Evolutionary conservation across 225 moss, liverwort and hornwort genomes (phyloP), one percentile per base, ranked within the genome.

Genomic region (Sphagnum contortum): DNA sequence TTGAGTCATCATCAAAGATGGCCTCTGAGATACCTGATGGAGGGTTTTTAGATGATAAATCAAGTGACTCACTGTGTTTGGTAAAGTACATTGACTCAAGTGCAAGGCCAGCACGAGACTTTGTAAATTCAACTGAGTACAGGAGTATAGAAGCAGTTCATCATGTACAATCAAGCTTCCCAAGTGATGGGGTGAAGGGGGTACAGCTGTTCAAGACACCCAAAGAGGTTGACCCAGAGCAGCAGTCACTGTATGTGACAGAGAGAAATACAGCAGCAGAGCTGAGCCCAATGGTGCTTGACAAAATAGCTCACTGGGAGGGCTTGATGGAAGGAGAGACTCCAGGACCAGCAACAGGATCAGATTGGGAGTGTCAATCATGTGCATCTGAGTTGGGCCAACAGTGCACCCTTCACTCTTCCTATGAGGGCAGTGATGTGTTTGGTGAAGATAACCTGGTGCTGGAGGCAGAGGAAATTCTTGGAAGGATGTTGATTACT

Each of bases 311-410:
- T 2, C 79, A 73, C 58, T 85, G 85, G 85, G 85, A 85, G 59
- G 85, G 85, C 47, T 55, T 85, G 47, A 77, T 79, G 76, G 79
- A 78, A 12, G 78, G 78, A 14, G 79, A 85, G 61, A 78, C 79
- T 4, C 81, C 85, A 50, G 84, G 78, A 44, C 84, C 81, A 55
- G 81, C 81, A 46, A 74, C 72, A 9, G 78, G 78, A 48, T 81
- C 85, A 4, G 81, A 81, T 70, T 81, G 85, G 85, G 85, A 85
- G 62, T 78, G 81, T 66, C 85, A 79, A 53, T 85, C 85, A 5
- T 73, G 79, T 54, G 74, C 65, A 11, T 77, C 76, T 8, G 81
- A 81, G 63, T 54, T 65, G 9, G 81, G 77, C 60, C 74, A 74
- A 49, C 69, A 67, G 56, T 76, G 64, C 50, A 70, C 57, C 11